Conservation (phyloP, 169 alveolate genomes). For the Plasmodium berghei region DNA sequence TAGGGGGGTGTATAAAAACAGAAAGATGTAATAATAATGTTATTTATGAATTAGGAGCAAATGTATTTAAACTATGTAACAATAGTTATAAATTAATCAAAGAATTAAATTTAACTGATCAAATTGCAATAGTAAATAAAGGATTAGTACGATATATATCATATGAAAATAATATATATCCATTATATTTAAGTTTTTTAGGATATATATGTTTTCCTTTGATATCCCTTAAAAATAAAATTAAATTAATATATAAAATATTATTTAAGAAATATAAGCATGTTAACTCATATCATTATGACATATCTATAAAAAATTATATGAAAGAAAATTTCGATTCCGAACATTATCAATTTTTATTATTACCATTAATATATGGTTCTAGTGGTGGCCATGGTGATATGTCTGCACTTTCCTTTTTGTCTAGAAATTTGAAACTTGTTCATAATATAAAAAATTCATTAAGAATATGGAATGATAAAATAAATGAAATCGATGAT, state of each 20-base stretch:
- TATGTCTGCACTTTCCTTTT: slow-evolving; percentile 60
- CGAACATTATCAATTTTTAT: slow-evolving; percentile 34
- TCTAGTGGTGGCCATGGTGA: slow-evolving; percentile 46
- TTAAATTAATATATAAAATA: slow-evolving; percentile 34
- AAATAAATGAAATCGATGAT: not conserved
- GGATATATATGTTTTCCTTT: slow-evolving; percentile 48
- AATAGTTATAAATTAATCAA: slow-evolving; percentile 37
- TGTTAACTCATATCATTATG: slow-evolving; percentile 16
- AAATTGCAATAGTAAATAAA: slow-evolving; percentile 12
- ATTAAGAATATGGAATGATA: slow-evolving; percentile 19
- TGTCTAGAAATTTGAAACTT: slow-evolving; percentile 41
- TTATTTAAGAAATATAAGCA: slow-evolving; percentile 23
- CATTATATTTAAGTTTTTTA: slow-evolving; percentile 10
- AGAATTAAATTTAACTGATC: slow-evolving; percentile 2
- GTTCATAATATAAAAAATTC: slow-evolving; percentile 5
- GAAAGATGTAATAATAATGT: slow-evolving; percentile 4
- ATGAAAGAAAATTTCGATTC: slow-evolving; percentile 49
- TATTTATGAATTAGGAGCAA: slow-evolving; percentile 47
- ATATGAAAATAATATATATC: slow-evolving; percentile 8
- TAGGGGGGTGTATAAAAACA: slow-evolving; percentile 55
- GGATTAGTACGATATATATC: slow-evolving; percentile 18
- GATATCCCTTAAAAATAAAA: slow-evolving; percentile 22
- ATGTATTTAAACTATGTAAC: slow-evolving; percentile 28
- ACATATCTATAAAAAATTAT: slow-evolving; percentile 27
- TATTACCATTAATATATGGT: slow-evolving; percentile 51